Evolutionary conservation across 768 basidiomycete genomes (phyloP).

Genomic region (Termitomyces heimii): DNA sequence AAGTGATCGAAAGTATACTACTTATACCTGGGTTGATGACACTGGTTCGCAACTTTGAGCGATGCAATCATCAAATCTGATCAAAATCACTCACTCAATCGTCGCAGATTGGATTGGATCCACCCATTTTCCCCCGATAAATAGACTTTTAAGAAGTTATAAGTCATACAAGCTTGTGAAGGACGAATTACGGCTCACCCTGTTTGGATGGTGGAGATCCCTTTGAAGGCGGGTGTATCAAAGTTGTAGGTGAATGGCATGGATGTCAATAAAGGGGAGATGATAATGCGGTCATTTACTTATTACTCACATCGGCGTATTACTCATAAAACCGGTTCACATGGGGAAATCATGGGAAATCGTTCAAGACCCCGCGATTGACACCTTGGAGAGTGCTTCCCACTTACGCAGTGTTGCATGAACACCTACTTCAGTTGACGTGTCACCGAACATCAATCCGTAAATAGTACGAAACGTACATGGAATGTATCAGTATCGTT

Average conservation of each 20-base stretch:
- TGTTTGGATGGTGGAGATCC: conserved; percentile 48
- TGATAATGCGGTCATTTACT: too few relatives aligned
- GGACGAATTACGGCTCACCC: conserved; percentile 28
- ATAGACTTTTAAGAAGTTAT: conserved; percentile 29
- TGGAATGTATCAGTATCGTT: too few relatives aligned
- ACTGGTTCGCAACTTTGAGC: neutral
- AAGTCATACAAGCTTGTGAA: neutral
- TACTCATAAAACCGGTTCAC: neutral
- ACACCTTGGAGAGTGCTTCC: too few relatives aligned
- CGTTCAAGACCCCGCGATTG: too few relatives aligned
- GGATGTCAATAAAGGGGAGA: neutral
- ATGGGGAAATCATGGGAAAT: too few relatives aligned
- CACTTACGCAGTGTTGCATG: too few relatives aligned
- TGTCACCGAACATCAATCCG: too few relatives aligned
- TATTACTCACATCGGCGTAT: neutral
- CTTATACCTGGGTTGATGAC: conserved; percentile 19
- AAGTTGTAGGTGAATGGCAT: conserved; percentile 46
- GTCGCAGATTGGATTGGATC: conserved; percentile 40
- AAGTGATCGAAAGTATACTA: neutral
- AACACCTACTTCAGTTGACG: too few relatives aligned
- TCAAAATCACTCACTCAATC: conserved; percentile 44
- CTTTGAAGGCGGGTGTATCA: conserved; percentile 50
- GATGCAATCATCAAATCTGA: neutral
- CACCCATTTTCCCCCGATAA: conserved; percentile 56
- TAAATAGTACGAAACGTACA: too few relatives aligned